Conservation (phyloP, 2,329 filamentous ascomycete species). For the Plenodomus biglobosus region DNA sequence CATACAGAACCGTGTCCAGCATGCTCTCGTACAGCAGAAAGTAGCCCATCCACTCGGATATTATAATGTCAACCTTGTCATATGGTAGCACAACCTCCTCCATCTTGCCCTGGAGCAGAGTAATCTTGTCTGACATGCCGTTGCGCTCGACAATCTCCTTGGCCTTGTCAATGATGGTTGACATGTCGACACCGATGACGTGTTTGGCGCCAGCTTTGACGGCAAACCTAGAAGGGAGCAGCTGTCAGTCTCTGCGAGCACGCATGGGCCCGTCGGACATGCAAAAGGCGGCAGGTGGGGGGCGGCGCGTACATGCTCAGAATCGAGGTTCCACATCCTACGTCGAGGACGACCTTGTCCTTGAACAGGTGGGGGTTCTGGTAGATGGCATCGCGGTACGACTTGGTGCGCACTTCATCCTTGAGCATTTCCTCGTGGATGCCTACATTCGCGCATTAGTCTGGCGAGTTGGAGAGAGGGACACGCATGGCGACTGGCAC, state of each 20-base stretch:
- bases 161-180: conserved; percentile 98
- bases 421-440: conserved; percentile 99
- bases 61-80: conserved; percentile 97
- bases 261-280: background rate
- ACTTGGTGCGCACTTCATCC: conserved; percentile 95
- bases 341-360: conserved; percentile 92
- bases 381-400: conserved; percentile 96
- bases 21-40: conserved; percentile 99
- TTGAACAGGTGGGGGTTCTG: conserved; percentile 95
- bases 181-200: conserved; percentile 99
- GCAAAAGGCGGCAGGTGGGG: background rate
- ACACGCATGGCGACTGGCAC: no score
- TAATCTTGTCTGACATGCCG: conserved; percentile 93
- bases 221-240: conserved; percentile 73
- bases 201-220: conserved; percentile 96
- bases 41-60: conserved; percentile 99
- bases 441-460: conserved; percentile 60
- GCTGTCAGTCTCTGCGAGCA: background rate
- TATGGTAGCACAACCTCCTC: conserved; percentile 94
- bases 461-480: conserved; percentile 35
- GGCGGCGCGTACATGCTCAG: conserved; percentile 81
- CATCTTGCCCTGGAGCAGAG: conserved; percentile 98
- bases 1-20: conserved; percentile 97
- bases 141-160: conserved; percentile 91
- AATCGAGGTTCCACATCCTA: conserved; percentile 95